Evolutionary conservation across 2,329 filamentous ascomycete genomes (phyloP).

Genomic region (Colletotrichum plurivorum): DNA sequence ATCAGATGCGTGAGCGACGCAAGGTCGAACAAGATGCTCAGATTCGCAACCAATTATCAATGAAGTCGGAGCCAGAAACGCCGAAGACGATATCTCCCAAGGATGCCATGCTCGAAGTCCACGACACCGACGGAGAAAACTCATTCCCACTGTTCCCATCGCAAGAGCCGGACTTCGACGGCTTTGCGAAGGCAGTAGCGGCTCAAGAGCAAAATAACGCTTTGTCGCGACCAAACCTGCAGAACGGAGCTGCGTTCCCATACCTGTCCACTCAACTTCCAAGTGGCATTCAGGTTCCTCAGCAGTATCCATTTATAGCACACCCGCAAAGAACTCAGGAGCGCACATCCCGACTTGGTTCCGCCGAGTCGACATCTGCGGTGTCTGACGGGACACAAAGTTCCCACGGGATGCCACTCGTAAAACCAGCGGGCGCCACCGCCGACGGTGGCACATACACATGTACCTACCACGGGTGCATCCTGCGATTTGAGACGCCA

Average conservation of each 20-base stretch:
- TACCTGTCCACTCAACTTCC: slow-evolving; percentile 55
- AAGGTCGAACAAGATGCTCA: slow-evolving; percentile 73
- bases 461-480: slow-evolving; percentile 95
- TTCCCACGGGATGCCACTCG: slow-evolving; percentile 50
- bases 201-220: slow-evolving; percentile 2
- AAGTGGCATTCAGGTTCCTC: slow-evolving; percentile 58
- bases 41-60: slow-evolving; percentile 58
- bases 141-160: slow-evolving; percentile 82
- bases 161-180: slow-evolving; percentile 62
- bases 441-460: slow-evolving; percentile 93
- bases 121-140: slow-evolving; percentile 78
- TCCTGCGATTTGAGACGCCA: slow-evolving; percentile 88
- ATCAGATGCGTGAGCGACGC: slow-evolving; percentile 72
- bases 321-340: slow-evolving; percentile 50
- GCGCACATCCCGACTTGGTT: slow-evolving; percentile 57
- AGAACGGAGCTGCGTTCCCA: slow-evolving; percentile 15
- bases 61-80: slow-evolving; percentile 60
- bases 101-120: slow-evolving; percentile 89
- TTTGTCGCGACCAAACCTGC: slow-evolving; percentile 5
- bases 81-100: slow-evolving; percentile 96
- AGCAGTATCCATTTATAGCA: slow-evolving; percentile 66
- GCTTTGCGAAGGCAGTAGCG: slow-evolving; percentile 48
- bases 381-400: slow-evolving; percentile 41
- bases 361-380: slow-evolving; percentile 56
- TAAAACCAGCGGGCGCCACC: slow-evolving; percentile 72